Evolutionary conservation across 805 yeast genomes (phyloP).

Genomic region (Metschnikowia proteae): DNA sequence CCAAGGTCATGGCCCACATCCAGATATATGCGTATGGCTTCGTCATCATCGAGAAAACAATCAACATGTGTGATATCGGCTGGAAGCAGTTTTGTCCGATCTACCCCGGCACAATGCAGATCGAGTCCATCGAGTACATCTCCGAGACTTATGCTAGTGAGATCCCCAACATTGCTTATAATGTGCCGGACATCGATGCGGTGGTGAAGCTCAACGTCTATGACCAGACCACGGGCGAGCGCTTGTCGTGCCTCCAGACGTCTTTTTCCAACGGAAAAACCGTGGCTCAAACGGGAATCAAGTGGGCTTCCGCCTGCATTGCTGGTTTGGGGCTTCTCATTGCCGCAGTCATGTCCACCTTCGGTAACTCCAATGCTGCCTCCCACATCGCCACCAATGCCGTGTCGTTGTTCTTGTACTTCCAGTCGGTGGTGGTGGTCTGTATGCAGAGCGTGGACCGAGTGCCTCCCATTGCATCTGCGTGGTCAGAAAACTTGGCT

Average conservation of each 20-base stretch:
- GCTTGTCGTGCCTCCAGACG: conserved; percentile 72
- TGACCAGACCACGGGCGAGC: conserved; percentile 38
- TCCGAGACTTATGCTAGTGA: conserved; percentile 44
- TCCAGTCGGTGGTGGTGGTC: conserved; percentile 82
- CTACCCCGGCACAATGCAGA: conserved; percentile 74
- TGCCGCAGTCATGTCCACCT: conserved; percentile 77
- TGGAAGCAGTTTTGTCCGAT: conserved; percentile 92
- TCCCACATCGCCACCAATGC: conserved; percentile 86
- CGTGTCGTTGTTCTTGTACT: conserved; percentile 76
- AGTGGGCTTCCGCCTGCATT: conserved; percentile 91
- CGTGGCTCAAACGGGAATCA: conserved; percentile 62
- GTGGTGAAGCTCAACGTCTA: conserved; percentile 54
- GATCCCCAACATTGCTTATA: conserved; percentile 83
- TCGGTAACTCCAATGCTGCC: conserved; percentile 87
- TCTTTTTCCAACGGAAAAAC: conserved; percentile 74
- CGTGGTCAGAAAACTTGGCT: conserved; percentile 88
- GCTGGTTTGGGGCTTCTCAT: conserved; percentile 83
- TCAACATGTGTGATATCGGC: conserved; percentile 62
- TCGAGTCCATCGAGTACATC: conserved; percentile 65
- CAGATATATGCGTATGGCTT: conserved; percentile 87
- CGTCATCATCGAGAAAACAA: conserved; percentile 50
- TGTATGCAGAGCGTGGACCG: conserved; percentile 81
- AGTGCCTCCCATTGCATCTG: conserved; percentile 87
- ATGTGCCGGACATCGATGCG: conserved; percentile 85
- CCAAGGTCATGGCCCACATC: conserved; percentile 63